Evolutionary conservation across 257 asterid species (phyloP), one percentile per base, ranked within the genome.

Genomic region (Petrea volubilis): DNA sequence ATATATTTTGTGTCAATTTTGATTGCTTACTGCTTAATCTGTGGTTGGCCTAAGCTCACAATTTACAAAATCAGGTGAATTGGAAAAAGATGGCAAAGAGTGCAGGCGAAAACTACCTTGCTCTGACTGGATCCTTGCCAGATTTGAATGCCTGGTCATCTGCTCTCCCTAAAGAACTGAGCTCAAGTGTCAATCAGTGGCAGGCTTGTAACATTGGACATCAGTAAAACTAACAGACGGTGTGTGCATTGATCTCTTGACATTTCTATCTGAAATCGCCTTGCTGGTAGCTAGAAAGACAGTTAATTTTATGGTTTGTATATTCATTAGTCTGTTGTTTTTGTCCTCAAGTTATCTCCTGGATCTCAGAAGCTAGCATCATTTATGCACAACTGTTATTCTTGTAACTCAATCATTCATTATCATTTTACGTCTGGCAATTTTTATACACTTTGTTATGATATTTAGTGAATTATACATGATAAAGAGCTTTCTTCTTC

Each of bases 71-170:
- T 7, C 70, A 84, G 87, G 89, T 84, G 12, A 79, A 72, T n/a
- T 85, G 90, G 90, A 85, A 80, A 78, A 80, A 70, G 79, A 72
- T 80, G 85, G 74, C 85, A 13, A 59, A 52, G 28, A 70, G 68
- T 52, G 80, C 87, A n/a, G 94, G 94, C 31, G 94, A 82, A 74
- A 91, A 91, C 82, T 88, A 77, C 75, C 77, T 91, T 36, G 97
- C 95, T 34, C 74, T 88, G 13, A 91, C 97, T 7, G 96, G 97
- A 43, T 66, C 80, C 69, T 73, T 84, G 69, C 92, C 90, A 29
- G 90, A 91, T 72, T 69, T 79, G 62, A 43, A 71, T 53, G 17
- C 82, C 15, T 88, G 97, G 97, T 67, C 91, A 60, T 83, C 83
- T 68, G 63, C 82, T 77, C 82, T 91, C 58, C 96, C 96, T 2